Evolutionary conservation across 495 filamentous ascomycete species (phyloP), one percentile per base, ranked within the genome.

Genomic region (Rhypophila decipiens): DNA sequence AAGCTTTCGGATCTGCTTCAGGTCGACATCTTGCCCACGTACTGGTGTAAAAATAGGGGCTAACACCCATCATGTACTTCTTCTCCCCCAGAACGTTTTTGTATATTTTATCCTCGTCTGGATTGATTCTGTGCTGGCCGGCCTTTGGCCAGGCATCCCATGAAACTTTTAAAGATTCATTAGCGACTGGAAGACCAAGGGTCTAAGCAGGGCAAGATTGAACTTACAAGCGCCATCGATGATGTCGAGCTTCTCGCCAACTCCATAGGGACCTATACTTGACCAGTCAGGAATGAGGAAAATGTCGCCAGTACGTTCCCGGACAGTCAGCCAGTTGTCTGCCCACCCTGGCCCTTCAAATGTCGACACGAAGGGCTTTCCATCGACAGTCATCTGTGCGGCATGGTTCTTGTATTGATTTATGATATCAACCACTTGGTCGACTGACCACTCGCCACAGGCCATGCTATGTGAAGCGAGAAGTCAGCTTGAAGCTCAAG

Each of bases 31-130:
- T 22, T 20, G 20, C 9, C 24, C 12, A 49, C 71, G 47, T 60
- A 66, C 71, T 59, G 0, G 64, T 69, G 52, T 85, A 90, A 61
- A 89, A 88, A 79, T 83, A 88, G 1, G 86, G 86, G 13, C 83
- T 82, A 12, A 87, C 79, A 13, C 79, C 77, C 85, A 88, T 88
- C 85, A 90, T 88, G 64, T 82, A 90, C 5, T 79, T 69, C 61
- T 86, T 86, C 1, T 71, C 74, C 3, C 50, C 43, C 7, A 76
- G 60, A 15, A 62, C 64, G 9, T 67, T 58, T 31, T 70, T 67
- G 64, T 80, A 88, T 0, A 68, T 62, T 17, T 61, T 49, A 51
- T 89, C 86, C 21, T 71, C 70, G 15, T 63, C 61, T 1, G 68
- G 71, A 2, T 67, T 66, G 60, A 82, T 84, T 24, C 74, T 67